Conservation (phyloP, 2,329 filamentous ascomycete genomes). For the Alternaria sp. region DNA sequence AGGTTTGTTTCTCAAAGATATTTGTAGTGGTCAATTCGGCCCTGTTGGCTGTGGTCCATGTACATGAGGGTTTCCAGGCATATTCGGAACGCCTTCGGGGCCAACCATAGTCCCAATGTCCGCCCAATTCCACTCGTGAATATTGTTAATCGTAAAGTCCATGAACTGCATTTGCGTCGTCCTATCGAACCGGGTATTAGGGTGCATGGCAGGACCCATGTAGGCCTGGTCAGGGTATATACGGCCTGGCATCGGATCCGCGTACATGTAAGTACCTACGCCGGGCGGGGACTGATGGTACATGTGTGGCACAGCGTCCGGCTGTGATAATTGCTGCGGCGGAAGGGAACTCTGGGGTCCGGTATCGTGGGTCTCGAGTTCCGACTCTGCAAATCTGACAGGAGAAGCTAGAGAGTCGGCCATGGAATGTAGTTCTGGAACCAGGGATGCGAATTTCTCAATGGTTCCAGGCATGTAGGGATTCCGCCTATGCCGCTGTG, state of each 20-base stretch:
- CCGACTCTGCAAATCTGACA: slow-evolving; percentile 15
- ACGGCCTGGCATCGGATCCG: slow-evolving; percentile 33
- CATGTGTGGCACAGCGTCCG: slow-evolving; percentile 25
- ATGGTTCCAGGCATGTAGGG: slow-evolving; percentile 51
- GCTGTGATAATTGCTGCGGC: slow-evolving; percentile 21
- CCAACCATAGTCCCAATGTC: slow-evolving; percentile 42
- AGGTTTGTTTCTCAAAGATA: neutral
- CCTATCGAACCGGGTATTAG: slow-evolving; percentile 35
- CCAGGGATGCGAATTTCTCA: slow-evolving; percentile 47
- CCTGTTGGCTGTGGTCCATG: slow-evolving; percentile 13
- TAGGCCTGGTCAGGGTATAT: slow-evolving; percentile 35
- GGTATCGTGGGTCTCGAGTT: slow-evolving; percentile 12
- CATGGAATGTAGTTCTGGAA: slow-evolving; percentile 50
- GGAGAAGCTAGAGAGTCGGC: slow-evolving; percentile 34
- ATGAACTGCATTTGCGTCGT: slow-evolving; percentile 46
- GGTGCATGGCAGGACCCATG: slow-evolving; percentile 18
- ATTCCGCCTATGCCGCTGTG: slow-evolving; percentile 42
- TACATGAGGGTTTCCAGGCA: slow-evolving; percentile 14
- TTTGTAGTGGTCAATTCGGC: slow-evolving; percentile 6
- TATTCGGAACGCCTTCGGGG: slow-evolving; percentile 24
- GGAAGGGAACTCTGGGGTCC: slow-evolving; percentile 10
- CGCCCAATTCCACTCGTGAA: slow-evolving; percentile 48
- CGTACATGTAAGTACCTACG: slow-evolving; percentile 43
- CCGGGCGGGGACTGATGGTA: slow-evolving; percentile 36
- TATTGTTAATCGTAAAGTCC: slow-evolving; percentile 48